A percentile compares a stretch with the other conserved stretches of the same genome.
Evolutionary conservation across 768 basidiomycete species (phyloP).

Genomic region (Xanthoconium purpureum): DNA sequence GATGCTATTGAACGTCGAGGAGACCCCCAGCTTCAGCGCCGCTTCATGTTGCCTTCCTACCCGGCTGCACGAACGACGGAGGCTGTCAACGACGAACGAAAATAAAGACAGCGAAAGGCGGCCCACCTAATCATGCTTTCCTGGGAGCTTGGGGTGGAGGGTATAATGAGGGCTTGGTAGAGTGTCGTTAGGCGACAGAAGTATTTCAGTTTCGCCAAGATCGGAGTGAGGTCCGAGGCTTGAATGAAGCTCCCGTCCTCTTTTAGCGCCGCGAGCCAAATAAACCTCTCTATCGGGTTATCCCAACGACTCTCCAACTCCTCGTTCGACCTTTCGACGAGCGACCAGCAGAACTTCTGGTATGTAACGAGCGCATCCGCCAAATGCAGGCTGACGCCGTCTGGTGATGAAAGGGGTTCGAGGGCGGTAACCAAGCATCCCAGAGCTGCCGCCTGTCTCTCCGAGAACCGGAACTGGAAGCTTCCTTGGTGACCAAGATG

Average conservation of each 20-base stretch:
- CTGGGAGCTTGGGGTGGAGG: neutral
- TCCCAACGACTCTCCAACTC: neutral
- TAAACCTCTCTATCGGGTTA: neutral
- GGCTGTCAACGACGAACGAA: neutral
- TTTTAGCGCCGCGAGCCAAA: conserved; percentile 1
- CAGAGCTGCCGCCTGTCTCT: neutral
- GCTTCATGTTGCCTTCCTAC: neutral
- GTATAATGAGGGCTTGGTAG: neutral
- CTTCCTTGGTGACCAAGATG: neutral
- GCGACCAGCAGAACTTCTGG: neutral
- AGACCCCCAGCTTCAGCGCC: neutral
- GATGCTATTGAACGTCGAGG: conserved; percentile 2
- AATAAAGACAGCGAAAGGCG: no score
- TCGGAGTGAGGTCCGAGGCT: neutral
- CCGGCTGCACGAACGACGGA: neutral
- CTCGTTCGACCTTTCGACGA: neutral
- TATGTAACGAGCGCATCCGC: neutral
- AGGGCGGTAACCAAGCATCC: neutral
- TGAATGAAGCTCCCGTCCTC: conserved; percentile 1
- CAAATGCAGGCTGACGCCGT: neutral
- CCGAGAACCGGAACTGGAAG: neutral
- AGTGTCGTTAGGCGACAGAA: neutral
- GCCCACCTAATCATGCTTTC: neutral
- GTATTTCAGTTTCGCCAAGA: conserved; percentile 4
- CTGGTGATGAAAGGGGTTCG: neutral